Percentiles rank a stretch among this genome's conserved stretches.
Conservation (phyloP, 331 rosid genomes). For the Prunus yedoensis region DNA sequence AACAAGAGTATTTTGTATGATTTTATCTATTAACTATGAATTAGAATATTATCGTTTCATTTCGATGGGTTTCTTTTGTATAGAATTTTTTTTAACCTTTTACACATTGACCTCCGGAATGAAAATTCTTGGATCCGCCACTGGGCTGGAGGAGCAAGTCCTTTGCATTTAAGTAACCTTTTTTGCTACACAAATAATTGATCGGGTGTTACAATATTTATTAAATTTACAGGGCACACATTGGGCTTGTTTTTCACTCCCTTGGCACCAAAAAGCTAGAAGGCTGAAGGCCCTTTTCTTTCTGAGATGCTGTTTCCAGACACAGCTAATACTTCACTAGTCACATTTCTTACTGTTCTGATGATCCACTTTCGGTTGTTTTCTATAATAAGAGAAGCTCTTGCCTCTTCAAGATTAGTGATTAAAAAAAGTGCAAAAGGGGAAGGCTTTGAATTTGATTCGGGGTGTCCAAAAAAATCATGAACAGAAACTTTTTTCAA, state of each 20-base stretch:
- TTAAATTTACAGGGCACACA: not conserved
- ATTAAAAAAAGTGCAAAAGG: conserved; percentile 16
- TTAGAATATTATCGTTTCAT: no score
- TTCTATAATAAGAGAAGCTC: not conserved
- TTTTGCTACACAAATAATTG: not conserved
- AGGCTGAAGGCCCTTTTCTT: conserved; percentile 6
- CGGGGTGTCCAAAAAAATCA: conserved; percentile 10
- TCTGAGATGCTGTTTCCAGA: not conserved
- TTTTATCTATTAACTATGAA: no score
- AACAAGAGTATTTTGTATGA: no score
- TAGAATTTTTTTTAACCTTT: no score
- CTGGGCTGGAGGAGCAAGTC: no score
- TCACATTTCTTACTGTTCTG: not conserved
- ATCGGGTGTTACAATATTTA: not conserved
- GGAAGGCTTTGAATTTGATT: conserved; percentile 16
- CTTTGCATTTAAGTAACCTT: not conserved
- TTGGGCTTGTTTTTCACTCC: not conserved
- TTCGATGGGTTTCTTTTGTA: no score
- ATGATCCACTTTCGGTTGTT: not conserved
- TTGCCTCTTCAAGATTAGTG: not conserved
- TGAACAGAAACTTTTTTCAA: not conserved
- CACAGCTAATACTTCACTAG: not conserved
- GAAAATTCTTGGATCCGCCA: no score
- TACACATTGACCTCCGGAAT: no score
- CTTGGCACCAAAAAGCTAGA: not conserved